phyloP scores from a whole-genome alignment of 176 grass and related monocot species.

The Oryza nivara region DNA sequence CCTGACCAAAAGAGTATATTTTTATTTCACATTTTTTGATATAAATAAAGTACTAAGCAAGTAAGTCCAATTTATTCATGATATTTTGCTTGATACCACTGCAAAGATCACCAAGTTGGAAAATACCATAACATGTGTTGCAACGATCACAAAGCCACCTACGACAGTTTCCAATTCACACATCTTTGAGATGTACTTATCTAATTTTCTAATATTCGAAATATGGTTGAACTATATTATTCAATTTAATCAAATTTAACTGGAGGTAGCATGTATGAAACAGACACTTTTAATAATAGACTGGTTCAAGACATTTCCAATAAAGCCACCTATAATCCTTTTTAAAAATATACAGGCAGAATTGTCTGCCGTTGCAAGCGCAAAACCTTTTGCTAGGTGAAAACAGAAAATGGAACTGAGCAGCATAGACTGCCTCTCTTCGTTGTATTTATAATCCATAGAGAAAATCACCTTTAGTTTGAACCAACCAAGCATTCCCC shows the following conservation, averaged over 20 bases:
- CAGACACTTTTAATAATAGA: background rate
- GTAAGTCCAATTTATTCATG: background rate
- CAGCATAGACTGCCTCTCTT: background rate
- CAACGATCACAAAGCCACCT: too few relatives aligned
- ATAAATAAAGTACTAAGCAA: slow-evolving; percentile 2
- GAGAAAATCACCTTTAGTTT: slow-evolving; percentile 73
- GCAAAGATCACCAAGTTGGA: too few relatives aligned
- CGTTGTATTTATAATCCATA: slow-evolving; percentile 17
- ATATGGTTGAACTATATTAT: background rate
- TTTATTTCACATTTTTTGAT: slow-evolving; percentile 3
- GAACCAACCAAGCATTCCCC: slow-evolving; percentile 97
- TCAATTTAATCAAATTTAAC: slow-evolving; percentile 13
- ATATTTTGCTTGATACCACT: too few relatives aligned
- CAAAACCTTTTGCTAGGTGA: background rate
- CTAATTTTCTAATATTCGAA: too few relatives aligned
- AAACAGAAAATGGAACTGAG: slow-evolving; percentile 1
- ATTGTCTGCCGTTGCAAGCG: background rate
- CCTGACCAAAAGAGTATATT: background rate
- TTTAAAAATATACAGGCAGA: background rate
- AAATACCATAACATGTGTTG: too few relatives aligned
- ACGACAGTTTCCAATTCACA: too few relatives aligned
- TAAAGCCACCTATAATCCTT: background rate
- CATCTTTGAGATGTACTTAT: too few relatives aligned
- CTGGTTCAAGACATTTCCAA: background rate
- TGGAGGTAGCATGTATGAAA: background rate